Evolutionary conservation across 192 early-diverging fungal genomes (phyloP), one percentile per base, ranked within the genome.

Genomic region (Backusella psychrophila): DNA sequence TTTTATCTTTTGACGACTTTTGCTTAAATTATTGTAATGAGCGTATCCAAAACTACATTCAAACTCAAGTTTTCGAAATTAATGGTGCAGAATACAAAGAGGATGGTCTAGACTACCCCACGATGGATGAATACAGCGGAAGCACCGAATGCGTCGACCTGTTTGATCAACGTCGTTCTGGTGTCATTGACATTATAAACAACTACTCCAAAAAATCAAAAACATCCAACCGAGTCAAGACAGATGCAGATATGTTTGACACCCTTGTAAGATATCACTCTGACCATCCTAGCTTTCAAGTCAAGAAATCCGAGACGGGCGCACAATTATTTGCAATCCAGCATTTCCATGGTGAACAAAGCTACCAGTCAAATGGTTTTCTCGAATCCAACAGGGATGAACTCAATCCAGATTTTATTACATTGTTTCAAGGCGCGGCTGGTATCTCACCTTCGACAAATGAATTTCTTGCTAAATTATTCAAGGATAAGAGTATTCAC

Each of bases 341-440:
- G 73, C 97, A 98, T 81, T 96, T 90, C 83, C 86, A 88, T 34
- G 86, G 90, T 17, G 85, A 86, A 46, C 90, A 92, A 9, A 87
- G 77, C 29, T 95, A 93, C 77, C 82, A 89, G 42, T 76, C 88
- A 14, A 83, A 85, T 23, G 87, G 85, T 3, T 94, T 96, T 79
- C 75, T 94, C 23, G 90, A 92, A 76, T 84, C 87, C 72, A 95
- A 98, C 77, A 84, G 85, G 11, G 94, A 96, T 75, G 88, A 87
- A 49, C 80, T 97, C 14, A 92, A 91, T 77, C 87, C 92, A 5
- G 94, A 97, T 79, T 94, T 96, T 84, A 91, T 96, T 66, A 86
- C 90, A 7, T 81, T 97, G 66, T 95, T 97, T 88, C 90, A 94
- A 36, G 92, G 92, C 4, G 67, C 80, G 11, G 9, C 84, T 39